Conservation (phyloP, 1,284 basidiomycete species). For the Meira miltonrushii region DNA sequence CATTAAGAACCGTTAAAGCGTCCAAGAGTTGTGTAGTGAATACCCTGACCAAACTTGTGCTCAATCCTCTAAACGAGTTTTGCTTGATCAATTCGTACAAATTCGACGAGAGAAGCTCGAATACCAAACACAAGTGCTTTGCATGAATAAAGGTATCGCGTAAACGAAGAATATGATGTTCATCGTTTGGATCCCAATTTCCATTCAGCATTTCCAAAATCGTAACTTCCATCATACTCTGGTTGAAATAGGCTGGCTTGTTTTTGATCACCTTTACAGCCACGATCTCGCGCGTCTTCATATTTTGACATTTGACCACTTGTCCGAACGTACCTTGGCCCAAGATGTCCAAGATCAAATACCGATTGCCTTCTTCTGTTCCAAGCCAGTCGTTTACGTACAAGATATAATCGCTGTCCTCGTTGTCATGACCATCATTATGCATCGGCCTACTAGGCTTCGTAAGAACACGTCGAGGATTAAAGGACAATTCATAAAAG, state of each 20-base stretch:
- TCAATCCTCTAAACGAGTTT: conserved; percentile 96
- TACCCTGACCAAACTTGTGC: conserved; percentile 92
- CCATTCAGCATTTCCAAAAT: conserved; percentile 72
- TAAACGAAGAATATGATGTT: conserved; percentile 92
- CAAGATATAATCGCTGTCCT: conserved; percentile 51
- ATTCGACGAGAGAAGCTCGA: conserved; percentile 94
- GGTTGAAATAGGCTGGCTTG: conserved; percentile 98
- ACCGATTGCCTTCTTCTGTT: conserved; percentile 55
- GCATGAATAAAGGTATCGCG: conserved; percentile 95
- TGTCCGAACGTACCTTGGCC: conserved; percentile 99
- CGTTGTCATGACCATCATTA: conserved; percentile 51
- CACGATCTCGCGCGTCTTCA: conserved; percentile 96
- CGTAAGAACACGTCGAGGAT: conserved; percentile 48
- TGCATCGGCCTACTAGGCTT: conserved; percentile 50
- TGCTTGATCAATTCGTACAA: conserved; percentile 99
- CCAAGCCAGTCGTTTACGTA: conserved; percentile 52
- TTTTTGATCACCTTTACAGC: conserved; percentile 99
- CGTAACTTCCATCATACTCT: conserved; percentile 99
- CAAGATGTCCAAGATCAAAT: conserved; percentile 93
- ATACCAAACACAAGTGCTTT: conserved; percentile 92
- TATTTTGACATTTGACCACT: conserved; percentile 99
- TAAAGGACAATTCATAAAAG: conserved; percentile 52
- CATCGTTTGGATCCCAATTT: conserved; percentile 70
- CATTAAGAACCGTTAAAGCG: conserved; percentile 84
- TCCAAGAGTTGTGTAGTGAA: conserved; percentile 95